These are phyloP conservation scores for Stephanodiscus minutulus DNA, from an alignment of 108 stramenopile species.

Conservation along the genomic window DNA sequence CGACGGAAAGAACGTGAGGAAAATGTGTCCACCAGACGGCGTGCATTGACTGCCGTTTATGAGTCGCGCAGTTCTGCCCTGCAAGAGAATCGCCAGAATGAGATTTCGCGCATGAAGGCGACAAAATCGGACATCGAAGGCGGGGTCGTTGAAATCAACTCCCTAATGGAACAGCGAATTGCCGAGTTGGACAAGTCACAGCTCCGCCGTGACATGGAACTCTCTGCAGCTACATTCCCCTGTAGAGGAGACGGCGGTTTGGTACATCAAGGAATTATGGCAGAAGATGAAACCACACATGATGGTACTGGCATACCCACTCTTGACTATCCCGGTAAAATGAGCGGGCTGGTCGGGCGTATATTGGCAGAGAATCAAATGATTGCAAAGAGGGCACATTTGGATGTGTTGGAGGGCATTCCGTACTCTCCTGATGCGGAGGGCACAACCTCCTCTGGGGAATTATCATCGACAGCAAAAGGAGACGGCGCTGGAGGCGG, in stretches of 20 bases:
- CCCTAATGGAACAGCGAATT: slow-evolving; percentile 33
- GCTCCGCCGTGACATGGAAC: too few relatives aligned
- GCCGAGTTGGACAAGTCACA: slow-evolving; percentile 24
- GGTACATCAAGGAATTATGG: slow-evolving; percentile 13
- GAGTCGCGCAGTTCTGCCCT: slow-evolving; percentile 34
- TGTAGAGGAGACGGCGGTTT: neutral
- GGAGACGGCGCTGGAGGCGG: slow-evolving; percentile 16
- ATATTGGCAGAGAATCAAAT: slow-evolving; percentile 65
- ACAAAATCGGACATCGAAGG: slow-evolving; percentile 16
- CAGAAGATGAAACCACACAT: slow-evolving; percentile 16
- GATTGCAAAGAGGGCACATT: slow-evolving; percentile 63
- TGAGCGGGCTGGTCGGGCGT: slow-evolving; percentile 43
- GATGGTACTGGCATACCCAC: slow-evolving; percentile 20
- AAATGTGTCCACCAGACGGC: slow-evolving; percentile 21
- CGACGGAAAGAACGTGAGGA: slow-evolving; percentile 17
- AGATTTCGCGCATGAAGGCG: slow-evolving; percentile 11
- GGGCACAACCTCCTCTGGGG: neutral
- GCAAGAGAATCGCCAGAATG: slow-evolving; percentile 4
- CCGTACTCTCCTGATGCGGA: slow-evolving; percentile 21
- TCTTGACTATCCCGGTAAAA: slow-evolving; percentile 33
- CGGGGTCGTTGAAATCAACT: slow-evolving; percentile 6
- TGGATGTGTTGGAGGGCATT: slow-evolving; percentile 50
- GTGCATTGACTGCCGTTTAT: slow-evolving; percentile 35
- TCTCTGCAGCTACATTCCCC: neutral
- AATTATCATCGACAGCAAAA: slow-evolving; percentile 13